phyloP scores from a whole-genome alignment of 106 monocot species.

The Dioscorea dumetorum region DNA sequence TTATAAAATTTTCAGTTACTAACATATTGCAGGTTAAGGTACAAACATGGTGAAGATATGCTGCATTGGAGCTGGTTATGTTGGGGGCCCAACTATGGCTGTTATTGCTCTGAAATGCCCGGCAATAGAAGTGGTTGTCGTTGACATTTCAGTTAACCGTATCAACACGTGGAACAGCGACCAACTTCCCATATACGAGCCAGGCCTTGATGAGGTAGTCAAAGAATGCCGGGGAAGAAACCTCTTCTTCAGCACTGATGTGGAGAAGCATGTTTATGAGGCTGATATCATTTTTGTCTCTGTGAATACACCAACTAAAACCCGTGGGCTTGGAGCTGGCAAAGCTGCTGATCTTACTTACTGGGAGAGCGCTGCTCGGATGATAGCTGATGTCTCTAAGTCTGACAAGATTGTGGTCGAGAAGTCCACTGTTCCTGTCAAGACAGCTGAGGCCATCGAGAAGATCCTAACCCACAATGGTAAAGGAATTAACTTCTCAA shows the following conservation, averaged over 20 bases:
- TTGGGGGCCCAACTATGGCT: conserved; percentile 47
- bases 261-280: conserved; percentile 36
- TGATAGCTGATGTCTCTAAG: conserved; percentile 47
- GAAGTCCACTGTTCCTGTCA: conserved; percentile 45
- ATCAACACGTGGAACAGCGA: conserved; percentile 46
- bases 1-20: neutral
- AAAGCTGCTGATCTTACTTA: conserved; percentile 50
- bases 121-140: conserved; percentile 36
- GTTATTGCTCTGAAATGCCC: conserved; percentile 47
- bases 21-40: neutral
- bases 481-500: conserved; percentile 38
- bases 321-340: conserved; percentile 40
- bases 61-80: conserved; percentile 48
- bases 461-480: conserved; percentile 46
- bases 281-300: conserved; percentile 47
- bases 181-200: conserved; percentile 39
- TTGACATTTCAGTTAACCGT: conserved; percentile 33
- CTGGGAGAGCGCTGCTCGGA: conserved; percentile 47
- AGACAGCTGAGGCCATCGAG: conserved; percentile 45
- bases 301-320: conserved; percentile 42
- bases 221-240: conserved; percentile 37
- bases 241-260: conserved; percentile 47
- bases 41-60: conserved; percentile 44
- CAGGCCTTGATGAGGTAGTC: conserved; percentile 41
- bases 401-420: conserved; percentile 50